Conservation (phyloP, 2,329 filamentous ascomycete species). For the Calonectria hongkongensis region DNA sequence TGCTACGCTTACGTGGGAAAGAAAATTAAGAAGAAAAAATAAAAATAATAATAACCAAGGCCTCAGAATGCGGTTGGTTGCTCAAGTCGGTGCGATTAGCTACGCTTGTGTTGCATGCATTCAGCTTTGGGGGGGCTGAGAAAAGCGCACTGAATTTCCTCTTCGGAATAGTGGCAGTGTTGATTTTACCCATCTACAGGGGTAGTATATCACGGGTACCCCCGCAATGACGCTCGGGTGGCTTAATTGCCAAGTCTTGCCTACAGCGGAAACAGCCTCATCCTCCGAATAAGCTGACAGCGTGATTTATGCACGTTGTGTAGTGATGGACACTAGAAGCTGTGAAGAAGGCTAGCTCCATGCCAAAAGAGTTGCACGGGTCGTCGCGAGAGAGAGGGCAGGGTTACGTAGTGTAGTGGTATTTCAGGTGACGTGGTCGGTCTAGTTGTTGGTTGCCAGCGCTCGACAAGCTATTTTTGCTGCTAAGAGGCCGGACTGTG, state of each 20-base stretch:
- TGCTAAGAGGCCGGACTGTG: background rate
- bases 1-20: slow-evolving; percentile 1
- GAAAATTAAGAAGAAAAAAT: background rate
- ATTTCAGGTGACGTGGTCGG: slow-evolving; percentile 1
- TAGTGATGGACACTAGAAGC: background rate
- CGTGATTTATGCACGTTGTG: slow-evolving; percentile 17
- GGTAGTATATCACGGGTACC: background rate
- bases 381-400: background rate
- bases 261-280: background rate
- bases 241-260: background rate
- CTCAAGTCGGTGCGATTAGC: background rate
- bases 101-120: background rate
- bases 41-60: background rate
- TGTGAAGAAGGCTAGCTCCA: background rate
- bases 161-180: slow-evolving; percentile 11
- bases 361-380: background rate
- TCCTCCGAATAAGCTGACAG: slow-evolving; percentile 16
- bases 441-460: background rate
- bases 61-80: background rate
- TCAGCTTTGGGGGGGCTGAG: background rate
- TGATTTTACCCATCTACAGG: background rate
- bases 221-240: background rate
- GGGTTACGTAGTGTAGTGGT: slow-evolving; percentile 2
- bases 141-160: slow-evolving; percentile 8
- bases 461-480: slow-evolving; percentile 16